phyloP scores from a whole-genome alignment of 495 filamentous ascomycete genomes.

The Aspergillus olivimuriae region DNA sequence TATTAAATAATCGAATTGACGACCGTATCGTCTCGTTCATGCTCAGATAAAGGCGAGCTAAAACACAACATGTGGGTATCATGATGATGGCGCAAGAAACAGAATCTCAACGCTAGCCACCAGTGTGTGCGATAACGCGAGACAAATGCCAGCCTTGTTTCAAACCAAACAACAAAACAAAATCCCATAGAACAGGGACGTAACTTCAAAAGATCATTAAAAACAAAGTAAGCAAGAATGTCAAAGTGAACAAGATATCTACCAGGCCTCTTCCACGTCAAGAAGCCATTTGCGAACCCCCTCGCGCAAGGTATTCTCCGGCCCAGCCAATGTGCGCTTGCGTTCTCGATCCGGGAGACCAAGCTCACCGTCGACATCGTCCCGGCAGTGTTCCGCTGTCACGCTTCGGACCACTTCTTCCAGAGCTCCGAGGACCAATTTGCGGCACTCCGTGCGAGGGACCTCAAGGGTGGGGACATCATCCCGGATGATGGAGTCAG shows the following conservation, averaged over 20 bases:
- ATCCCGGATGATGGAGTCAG: constrained; percentile 14
- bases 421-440: constrained; percentile 55
- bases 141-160: not conserved
- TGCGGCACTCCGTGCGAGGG: constrained; percentile 53
- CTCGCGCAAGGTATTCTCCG: constrained; percentile 55
- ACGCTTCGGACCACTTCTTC: constrained; percentile 60
- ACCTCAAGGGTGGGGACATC: constrained; percentile 40
- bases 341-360: constrained; percentile 33
- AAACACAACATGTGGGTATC: constrained; percentile 22
- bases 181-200: too few relatives aligned
- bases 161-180: not conserved
- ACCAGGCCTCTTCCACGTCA: constrained; percentile 49
- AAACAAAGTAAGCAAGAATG: constrained; percentile 6
- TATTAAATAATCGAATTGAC: too few relatives aligned
- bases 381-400: constrained; percentile 46
- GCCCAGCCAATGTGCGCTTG: constrained; percentile 27
- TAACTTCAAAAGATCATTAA: too few relatives aligned
- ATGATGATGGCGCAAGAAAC: constrained; percentile 10
- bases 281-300: constrained; percentile 59
- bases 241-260: constrained; percentile 6
- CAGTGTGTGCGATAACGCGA: constrained; percentile 1
- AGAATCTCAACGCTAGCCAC: constrained; percentile 4
- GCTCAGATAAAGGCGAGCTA: not conserved
- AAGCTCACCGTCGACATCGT: constrained; percentile 33
- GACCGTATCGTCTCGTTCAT: too few relatives aligned